Evolutionary conservation across 768 basidiomycete genomes (phyloP).

Genomic region (Suillus americanus): DNA sequence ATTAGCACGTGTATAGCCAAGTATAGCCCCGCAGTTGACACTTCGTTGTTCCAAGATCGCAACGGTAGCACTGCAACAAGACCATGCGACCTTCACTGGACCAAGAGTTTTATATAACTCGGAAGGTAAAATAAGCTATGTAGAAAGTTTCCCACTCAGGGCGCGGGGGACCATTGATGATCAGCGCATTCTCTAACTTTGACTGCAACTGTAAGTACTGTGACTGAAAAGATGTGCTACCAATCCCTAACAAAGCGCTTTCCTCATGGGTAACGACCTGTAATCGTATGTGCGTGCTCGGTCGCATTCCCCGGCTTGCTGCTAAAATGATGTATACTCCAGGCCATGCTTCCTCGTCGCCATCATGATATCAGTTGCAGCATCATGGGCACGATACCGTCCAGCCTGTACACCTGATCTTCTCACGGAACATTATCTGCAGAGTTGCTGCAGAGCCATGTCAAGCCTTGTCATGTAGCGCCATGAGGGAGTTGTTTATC

Average conservation of each 20-base stretch:
- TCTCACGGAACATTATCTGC: too few relatives aligned
- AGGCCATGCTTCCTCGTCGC: background rate
- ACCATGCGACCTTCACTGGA: background rate
- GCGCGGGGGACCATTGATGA: too few relatives aligned
- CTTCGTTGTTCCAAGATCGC: background rate
- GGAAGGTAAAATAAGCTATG: too few relatives aligned
- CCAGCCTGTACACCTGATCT: too few relatives aligned
- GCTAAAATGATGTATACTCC: background rate
- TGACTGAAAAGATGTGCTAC: too few relatives aligned
- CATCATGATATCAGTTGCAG: background rate
- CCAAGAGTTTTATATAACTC: background rate
- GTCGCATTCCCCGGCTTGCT: background rate
- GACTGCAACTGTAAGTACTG: too few relatives aligned
- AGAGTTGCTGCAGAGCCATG: too few relatives aligned
- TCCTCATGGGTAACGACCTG: constrained; percentile 28
- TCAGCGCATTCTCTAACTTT: too few relatives aligned
- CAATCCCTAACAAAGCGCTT: too few relatives aligned
- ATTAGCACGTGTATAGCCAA: background rate
- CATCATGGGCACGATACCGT: background rate
- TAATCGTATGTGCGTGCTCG: background rate
- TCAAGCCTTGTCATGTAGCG: too few relatives aligned
- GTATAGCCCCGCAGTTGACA: background rate
- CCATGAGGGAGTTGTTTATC: too few relatives aligned
- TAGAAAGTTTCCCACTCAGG: background rate
- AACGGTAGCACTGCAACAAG: background rate